These are phyloP conservation scores for Russula sp. DNA, from an alignment of 768 basidiomycete species.

Conservation along the genomic window DNA sequence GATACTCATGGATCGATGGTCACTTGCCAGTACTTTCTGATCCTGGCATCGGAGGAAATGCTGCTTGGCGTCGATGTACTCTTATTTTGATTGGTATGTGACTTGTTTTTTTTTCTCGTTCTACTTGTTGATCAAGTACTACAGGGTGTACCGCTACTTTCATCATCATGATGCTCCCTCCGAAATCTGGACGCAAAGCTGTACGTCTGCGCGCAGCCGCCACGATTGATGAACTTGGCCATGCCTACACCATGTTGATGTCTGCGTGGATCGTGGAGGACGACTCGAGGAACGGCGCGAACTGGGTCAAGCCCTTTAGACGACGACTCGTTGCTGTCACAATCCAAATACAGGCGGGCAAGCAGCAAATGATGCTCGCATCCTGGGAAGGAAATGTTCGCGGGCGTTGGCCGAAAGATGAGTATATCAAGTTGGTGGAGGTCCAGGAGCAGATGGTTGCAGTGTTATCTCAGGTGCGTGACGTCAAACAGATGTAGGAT, in stretches of 20 bases:
- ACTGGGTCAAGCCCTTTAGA: slow-evolving; percentile 36
- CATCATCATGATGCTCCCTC: slow-evolving; percentile 54
- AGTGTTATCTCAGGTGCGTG: slow-evolving; percentile 39
- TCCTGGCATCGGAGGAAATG: slow-evolving; percentile 50
- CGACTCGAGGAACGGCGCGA: slow-evolving; percentile 21
- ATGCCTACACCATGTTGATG: slow-evolving; percentile 45
- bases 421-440: slow-evolving; percentile 45
- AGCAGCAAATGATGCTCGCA: slow-evolving; percentile 40
- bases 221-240: slow-evolving; percentile 41
- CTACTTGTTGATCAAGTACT: neutral
- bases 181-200: slow-evolving; percentile 48
- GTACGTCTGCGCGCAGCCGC: slow-evolving; percentile 46
- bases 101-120: neutral
- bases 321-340: slow-evolving; percentile 36
- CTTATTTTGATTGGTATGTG: slow-evolving; percentile 49
- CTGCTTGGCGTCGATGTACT: slow-evolving; percentile 52
- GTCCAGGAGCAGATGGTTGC: slow-evolving; percentile 45
- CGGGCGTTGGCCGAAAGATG: slow-evolving; percentile 51
- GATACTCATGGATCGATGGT: slow-evolving; percentile 58
- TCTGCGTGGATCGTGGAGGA: slow-evolving; percentile 41
- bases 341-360: slow-evolving; percentile 38
- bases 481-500: slow-evolving; percentile 4
- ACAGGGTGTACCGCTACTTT: slow-evolving; percentile 50
- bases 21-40: slow-evolving; percentile 47
- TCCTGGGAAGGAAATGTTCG: slow-evolving; percentile 48